Evolutionary conservation across 441 rosid species (phyloP).

Genomic region (Lepidium campestre): DNA sequence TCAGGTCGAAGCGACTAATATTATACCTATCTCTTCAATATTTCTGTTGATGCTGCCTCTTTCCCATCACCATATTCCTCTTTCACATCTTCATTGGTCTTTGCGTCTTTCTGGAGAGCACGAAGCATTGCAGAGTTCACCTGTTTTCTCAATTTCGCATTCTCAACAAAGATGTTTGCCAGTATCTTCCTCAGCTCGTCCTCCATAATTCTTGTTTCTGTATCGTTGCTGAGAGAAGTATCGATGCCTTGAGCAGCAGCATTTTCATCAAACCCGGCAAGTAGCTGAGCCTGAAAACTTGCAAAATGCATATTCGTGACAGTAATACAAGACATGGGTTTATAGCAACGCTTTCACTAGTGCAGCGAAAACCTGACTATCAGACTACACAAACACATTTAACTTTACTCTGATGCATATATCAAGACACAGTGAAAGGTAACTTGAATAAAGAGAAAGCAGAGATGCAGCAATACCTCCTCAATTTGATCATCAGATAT

Average conservation of each 20-base stretch:
- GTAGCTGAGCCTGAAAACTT: slow-evolving; percentile 49
- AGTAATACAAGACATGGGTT: neutral
- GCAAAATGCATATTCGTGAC: neutral
- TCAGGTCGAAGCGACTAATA: slow-evolving; percentile 3
- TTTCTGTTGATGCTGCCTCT: slow-evolving; percentile 15
- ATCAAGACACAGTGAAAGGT: neutral
- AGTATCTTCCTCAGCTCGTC: slow-evolving; percentile 66
- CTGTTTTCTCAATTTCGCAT: slow-evolving; percentile 65
- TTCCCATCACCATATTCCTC: slow-evolving; percentile 10
- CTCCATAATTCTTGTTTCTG: slow-evolving; percentile 26
- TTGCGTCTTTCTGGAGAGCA: slow-evolving; percentile 35
- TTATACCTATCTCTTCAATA: slow-evolving; percentile 23
- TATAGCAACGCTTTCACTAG: neutral
- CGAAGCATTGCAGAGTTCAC: slow-evolving; percentile 51
- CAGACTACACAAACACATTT: neutral
- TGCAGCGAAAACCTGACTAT: neutral
- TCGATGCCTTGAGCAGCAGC: slow-evolving; percentile 16
- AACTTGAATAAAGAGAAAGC: neutral
- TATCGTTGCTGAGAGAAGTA: slow-evolving; percentile 12
- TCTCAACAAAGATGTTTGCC: slow-evolving; percentile 50
- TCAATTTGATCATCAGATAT: slow-evolving; percentile 63
- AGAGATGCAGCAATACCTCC: slow-evolving; percentile 52
- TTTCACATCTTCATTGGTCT: slow-evolving; percentile 5
- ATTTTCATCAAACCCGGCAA: slow-evolving; percentile 47
- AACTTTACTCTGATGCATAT: slow-evolving; percentile 3